Base-by-base conservation (phyloP, 2,329 filamentous ascomycete species). In the Paracamarosporium sp. region DNA sequence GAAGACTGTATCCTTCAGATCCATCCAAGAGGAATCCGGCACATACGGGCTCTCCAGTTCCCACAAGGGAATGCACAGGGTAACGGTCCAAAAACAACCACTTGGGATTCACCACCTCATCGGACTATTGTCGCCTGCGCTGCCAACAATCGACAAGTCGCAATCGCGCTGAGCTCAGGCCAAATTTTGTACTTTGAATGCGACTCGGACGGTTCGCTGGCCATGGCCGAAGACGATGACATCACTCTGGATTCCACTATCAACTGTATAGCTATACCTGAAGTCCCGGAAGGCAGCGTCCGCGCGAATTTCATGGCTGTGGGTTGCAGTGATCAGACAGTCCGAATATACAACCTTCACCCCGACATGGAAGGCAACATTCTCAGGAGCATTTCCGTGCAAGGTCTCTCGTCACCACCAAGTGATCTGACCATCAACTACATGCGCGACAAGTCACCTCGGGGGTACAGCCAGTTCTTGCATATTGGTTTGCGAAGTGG, bases 141-240 rank as follows among this genome's bases (percentile, higher is more conserved):
- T 1, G 95, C 94, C 15, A 99, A 99, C 70, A 89, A 94, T 68
- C 88, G 91, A 40, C 95, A 99, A 78, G 92, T 99, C 25, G 93
- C 93, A 3, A 89, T 98, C 48, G 95, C 95, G 1, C 82, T 99
- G 25, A 98, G 93, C 73, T 97, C 93, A 8, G 94, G 94, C 35
- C 95, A 99, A 76, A 94, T 99, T 62, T 91, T 97, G 40, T 99
- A 98, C 73, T 99, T 99, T 67, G 96, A 99, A 75, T 94, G 97
- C 88, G 95, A 97, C 70, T 85, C 87, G 0, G 94, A 98, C 76
- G 93, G 93, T 28, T 91, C 91, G 3, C 82, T 98, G 30, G 92
- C 92, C 31, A 94, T 98, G 79, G 97, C 97, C 65, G 80, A 98
- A 64, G 93, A 51, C n/a, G 48, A 98, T 71, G 93, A 94, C 75